phyloP scores from a whole-genome alignment of 2,329 filamentous ascomycete species.

The Monilinia polystroma region DNA sequence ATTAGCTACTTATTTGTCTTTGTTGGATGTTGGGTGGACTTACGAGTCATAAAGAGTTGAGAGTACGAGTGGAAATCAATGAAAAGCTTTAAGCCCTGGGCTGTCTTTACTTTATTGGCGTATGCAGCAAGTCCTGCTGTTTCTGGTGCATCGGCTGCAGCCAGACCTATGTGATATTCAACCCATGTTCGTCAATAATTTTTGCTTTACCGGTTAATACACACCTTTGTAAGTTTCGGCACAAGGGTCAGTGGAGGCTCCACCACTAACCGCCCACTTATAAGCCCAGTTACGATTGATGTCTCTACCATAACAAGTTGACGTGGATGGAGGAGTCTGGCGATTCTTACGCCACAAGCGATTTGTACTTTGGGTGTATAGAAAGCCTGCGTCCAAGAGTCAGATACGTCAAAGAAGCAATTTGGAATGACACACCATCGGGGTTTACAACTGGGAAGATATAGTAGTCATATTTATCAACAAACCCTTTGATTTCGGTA shows the following conservation, averaged over 20 bases:
- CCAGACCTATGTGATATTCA: conserved; percentile 37
- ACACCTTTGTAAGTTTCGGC: conserved; percentile 48
- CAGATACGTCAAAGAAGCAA: neutral
- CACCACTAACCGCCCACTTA: conserved; percentile 49
- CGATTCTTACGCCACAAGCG: conserved; percentile 64
- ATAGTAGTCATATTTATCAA: conserved; percentile 66
- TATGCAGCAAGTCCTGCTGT: conserved; percentile 51
- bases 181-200: neutral
- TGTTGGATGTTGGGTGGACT: conserved; percentile 8
- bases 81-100: conserved; percentile 54
- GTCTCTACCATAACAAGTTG: conserved; percentile 51
- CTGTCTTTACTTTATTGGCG: conserved; percentile 45
- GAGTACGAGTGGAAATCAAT: conserved; percentile 66
- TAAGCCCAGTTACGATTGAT: conserved; percentile 59
- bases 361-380: conserved; percentile 55
- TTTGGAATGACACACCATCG: conserved; percentile 47
- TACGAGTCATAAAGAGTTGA: conserved; percentile 55
- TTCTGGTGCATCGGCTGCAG: conserved; percentile 51
- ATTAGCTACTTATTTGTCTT: neutral
- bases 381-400: conserved; percentile 48
- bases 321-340: conserved; percentile 42
- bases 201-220: conserved; percentile 5
- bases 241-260: conserved; percentile 52
- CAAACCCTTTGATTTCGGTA: conserved; percentile 45
- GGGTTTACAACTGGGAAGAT: conserved; percentile 63